Evolutionary conservation across 441 rosid genomes (phyloP).

Genomic region (Pelargonium australe): DNA sequence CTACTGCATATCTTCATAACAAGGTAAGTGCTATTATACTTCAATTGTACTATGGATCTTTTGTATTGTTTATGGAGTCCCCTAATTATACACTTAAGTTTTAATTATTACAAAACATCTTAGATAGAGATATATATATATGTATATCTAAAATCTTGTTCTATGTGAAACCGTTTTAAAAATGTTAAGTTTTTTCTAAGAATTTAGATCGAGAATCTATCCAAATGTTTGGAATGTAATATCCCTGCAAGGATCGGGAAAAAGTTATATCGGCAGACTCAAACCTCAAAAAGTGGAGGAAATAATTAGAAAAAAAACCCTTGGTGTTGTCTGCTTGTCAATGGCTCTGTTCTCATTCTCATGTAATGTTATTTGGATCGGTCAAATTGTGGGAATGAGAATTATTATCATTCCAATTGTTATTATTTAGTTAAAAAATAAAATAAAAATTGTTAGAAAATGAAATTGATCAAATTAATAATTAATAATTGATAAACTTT

Average conservation of each 20-base stretch:
- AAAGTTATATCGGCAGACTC: conserved; percentile 1
- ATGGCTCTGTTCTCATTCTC: background rate
- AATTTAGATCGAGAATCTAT: no score
- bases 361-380: no score
- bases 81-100: background rate
- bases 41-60: background rate
- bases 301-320: background rate
- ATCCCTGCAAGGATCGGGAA: background rate
- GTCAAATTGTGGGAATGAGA: no score
- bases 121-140: background rate
- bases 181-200: no score
- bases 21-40: conserved; percentile 44
- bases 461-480: no score
- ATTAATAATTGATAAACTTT: no score
- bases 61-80: background rate
- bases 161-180: background rate
- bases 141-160: background rate
- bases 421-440: no score
- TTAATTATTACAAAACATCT: background rate
- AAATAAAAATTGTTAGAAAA: no score
- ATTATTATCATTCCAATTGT: no score
- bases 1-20: conserved; percentile 52
- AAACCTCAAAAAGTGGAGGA: background rate
- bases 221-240: background rate
- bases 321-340: conserved; percentile 9